Conservation (phyloP, 2,329 filamentous ascomycete genomes). For the Fusarium proliferatum region DNA sequence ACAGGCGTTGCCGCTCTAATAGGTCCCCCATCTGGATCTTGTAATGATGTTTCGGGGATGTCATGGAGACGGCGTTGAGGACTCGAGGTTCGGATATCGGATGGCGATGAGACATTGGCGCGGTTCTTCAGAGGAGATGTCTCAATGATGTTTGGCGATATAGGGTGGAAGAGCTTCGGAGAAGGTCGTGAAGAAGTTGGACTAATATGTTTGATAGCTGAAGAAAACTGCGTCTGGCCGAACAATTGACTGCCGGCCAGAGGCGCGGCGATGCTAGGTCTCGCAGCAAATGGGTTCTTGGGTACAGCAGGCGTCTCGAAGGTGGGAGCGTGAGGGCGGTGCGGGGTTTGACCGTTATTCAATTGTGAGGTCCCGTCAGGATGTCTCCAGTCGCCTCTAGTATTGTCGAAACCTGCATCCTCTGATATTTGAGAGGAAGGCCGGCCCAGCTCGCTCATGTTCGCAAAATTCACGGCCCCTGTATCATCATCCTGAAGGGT, state of each 20-base stretch:
- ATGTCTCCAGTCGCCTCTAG: constrained; percentile 53
- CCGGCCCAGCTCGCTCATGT: constrained; percentile 50
- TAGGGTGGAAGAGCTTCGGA: constrained; percentile 59
- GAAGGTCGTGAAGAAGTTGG: constrained; percentile 70
- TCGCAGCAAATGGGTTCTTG: constrained; percentile 60
- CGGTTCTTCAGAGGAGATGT: constrained; percentile 64
- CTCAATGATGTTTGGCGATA: constrained; percentile 58
- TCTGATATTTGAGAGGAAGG: constrained; percentile 57
- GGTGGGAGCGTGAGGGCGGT: constrained; percentile 40
- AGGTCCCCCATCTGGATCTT: constrained; percentile 27
- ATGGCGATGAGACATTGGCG: constrained; percentile 60
- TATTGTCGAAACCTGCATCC: constrained; percentile 54
- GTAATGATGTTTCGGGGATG: constrained; percentile 45
- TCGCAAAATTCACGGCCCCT: constrained; percentile 60
- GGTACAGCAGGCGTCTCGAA: constrained; percentile 63
- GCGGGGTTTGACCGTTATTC: constrained; percentile 50
- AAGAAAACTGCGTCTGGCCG: constrained; percentile 65
- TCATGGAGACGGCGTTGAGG: constrained; percentile 50
- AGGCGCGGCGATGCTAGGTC: constrained; percentile 49
- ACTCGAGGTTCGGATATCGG: constrained; percentile 55
- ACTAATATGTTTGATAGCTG: constrained; percentile 61
- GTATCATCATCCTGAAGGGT: constrained; percentile 61
- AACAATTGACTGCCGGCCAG: constrained; percentile 63
- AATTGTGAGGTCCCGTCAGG: constrained; percentile 50
- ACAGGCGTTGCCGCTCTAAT: constrained; percentile 44